Evolutionary conservation across 2,329 filamentous ascomycete species (phyloP).

Genomic region (Botryotinia calthae): DNA sequence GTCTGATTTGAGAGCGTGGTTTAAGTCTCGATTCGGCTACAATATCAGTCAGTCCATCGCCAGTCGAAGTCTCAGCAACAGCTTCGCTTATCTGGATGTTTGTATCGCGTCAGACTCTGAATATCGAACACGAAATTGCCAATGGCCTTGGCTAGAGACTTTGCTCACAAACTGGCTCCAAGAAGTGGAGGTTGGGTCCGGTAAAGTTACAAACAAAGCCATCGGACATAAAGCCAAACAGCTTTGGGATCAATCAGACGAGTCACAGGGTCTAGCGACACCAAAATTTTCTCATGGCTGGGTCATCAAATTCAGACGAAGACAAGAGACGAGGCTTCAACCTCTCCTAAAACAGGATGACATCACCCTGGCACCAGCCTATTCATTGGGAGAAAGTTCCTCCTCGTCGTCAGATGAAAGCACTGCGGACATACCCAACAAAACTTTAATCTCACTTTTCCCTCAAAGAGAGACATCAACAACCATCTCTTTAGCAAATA

Average conservation of each 20-base stretch:
- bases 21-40: constrained; percentile 23
- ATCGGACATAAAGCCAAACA: constrained; percentile 22
- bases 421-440: neutral
- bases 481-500: neutral
- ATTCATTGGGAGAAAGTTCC: neutral
- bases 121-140: constrained; percentile 21
- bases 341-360: constrained; percentile 13
- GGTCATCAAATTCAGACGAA: constrained; percentile 23
- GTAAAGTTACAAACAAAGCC: constrained; percentile 22
- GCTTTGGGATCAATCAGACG: constrained; percentile 22
- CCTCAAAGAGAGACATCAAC: neutral
- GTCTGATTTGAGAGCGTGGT: constrained; percentile 22
- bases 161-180: constrained; percentile 23
- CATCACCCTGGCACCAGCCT: neutral
- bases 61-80: constrained; percentile 24
- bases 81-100: constrained; percentile 24
- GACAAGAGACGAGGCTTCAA: constrained; percentile 18
- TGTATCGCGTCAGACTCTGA: constrained; percentile 16
- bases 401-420: neutral
- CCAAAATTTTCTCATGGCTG: constrained; percentile 26
- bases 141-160: constrained; percentile 24
- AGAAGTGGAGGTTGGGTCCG: constrained; percentile 12
- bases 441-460: neutral
- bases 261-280: constrained; percentile 18
- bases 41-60: constrained; percentile 25